Evolutionary conservation across 2,329 filamentous ascomycete species (phyloP), one percentile per base, ranked within the genome.

Genomic region (Trichoderma brevicompactum): DNA sequence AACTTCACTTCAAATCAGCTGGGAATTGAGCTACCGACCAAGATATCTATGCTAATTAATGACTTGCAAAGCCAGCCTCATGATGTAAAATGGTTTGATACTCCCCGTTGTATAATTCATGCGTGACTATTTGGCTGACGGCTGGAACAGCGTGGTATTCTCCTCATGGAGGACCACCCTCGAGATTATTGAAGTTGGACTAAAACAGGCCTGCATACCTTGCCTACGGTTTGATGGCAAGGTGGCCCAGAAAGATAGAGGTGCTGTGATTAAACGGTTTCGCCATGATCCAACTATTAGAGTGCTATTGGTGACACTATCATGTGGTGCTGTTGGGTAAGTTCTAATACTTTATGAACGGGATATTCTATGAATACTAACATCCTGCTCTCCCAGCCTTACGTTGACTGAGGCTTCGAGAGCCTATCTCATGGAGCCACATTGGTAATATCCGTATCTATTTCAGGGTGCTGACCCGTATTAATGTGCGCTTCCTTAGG

Each of bases 271-370:
- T 0, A 68, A 80, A 0, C 71, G 64, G 5, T 84, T 85, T 68
- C 74, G 74, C 1, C 69, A 55, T 0, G 76, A 84, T 9, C 70
- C 76, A 0, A 64, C 41, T 0, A 69, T 81, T 3, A 72, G 74
- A 0, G 79, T 85, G 4, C 76, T 84, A 62, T 74, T 86, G 0
- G 70, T 85, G 1, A 84, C 83, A 0, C 71, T 85, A 1, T 79
- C 79, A 0, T 86, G 83, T 60, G 84, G 81, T 41, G 81, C 82
- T n/a, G 79, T 81, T 23, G 82, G 83, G 81, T 82, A 70, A 71
- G 79, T 56, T 2, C n/a, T 7, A 43, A 15, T 12, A 2, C 17
- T 40, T 13, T 10, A 40, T 15, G 2, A 0, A 17, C 17, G 7
- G 7, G n/a, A 10, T 6, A n/a, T 44, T 40, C 7, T 23, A 15